Conservation (phyloP, 805 yeast species). For the Lipomyces anomalus region DNA sequence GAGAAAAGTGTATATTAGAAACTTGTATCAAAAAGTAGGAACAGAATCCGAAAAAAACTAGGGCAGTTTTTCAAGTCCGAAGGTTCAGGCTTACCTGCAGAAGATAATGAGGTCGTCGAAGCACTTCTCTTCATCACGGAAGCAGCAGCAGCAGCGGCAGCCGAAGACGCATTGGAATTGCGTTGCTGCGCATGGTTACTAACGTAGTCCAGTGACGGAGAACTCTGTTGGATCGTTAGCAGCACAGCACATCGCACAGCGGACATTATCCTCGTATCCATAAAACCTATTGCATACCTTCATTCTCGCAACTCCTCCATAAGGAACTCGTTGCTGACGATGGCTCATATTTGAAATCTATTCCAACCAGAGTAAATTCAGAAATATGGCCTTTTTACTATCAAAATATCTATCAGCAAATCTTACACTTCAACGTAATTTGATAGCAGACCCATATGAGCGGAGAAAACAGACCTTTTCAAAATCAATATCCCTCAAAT, state of each 20-base stretch:
- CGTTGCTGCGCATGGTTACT: no score
- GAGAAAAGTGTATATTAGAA: not conserved
- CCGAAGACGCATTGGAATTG: conserved; percentile 4
- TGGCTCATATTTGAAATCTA: no score
- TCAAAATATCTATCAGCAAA: no score
- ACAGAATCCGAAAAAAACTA: conserved; percentile 1
- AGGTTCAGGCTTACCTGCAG: conserved; percentile 14
- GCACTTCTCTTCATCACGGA: conserved; percentile 10
- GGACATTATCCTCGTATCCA: not conserved
- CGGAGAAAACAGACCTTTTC: no score
- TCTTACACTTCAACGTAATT: no score
- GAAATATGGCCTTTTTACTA: no score
- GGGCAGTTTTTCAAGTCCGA: not conserved
- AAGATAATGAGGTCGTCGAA: conserved; percentile 15
- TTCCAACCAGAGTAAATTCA: no score
- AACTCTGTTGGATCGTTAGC: conserved; percentile 6
- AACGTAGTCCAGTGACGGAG: conserved; percentile 16
- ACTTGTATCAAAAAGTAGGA: not conserved
- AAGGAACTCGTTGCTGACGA: conserved; percentile 8
- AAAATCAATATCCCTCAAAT: no score
- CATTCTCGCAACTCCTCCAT: conserved; percentile 9
- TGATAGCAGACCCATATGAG: no score
- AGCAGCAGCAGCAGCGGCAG: conserved; percentile 11
- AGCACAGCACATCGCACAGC: not conserved
- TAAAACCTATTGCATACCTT: conserved; percentile 5